These are phyloP conservation scores for Penicillium sclerotigenum DNA, from an alignment of 2,329 filamentous ascomycete genomes.

Conservation along the genomic window DNA sequence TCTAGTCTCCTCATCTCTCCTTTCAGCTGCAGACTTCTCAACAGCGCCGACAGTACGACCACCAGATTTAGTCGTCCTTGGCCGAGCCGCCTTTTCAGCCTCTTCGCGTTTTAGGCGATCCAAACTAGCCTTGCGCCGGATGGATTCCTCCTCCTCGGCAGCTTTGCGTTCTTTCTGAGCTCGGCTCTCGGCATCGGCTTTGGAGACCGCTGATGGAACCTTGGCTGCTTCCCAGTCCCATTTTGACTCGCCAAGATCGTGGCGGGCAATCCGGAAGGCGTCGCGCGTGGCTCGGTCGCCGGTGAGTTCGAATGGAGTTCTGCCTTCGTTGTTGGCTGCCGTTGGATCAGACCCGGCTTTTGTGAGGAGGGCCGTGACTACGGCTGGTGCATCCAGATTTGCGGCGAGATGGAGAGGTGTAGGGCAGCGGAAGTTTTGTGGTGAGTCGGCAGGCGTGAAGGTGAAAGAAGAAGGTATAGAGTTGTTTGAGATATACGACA, in stretches of 20 bases:
- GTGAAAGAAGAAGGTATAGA: slow-evolving; percentile 66
- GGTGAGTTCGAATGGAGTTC: slow-evolving; percentile 79
- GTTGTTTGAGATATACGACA: slow-evolving; percentile 80
- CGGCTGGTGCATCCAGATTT: slow-evolving; percentile 70
- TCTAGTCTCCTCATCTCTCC: slow-evolving; percentile 75
- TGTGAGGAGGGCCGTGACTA: slow-evolving; percentile 72
- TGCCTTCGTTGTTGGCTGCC: slow-evolving; percentile 68
- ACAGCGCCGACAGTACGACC: slow-evolving; percentile 57
- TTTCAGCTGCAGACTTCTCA: slow-evolving; percentile 74
- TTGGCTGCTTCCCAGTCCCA: slow-evolving; percentile 77
- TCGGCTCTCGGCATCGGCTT: slow-evolving; percentile 67
- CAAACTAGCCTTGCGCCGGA: slow-evolving; percentile 70
- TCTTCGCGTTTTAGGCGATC: slow-evolving; percentile 68
- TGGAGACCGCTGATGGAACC: slow-evolving; percentile 69
- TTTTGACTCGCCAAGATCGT: slow-evolving; percentile 70
- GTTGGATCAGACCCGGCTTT: slow-evolving; percentile 75
- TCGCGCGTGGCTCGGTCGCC: slow-evolving; percentile 84
- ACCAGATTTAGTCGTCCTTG: slow-evolving; percentile 52
- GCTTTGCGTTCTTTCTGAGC: slow-evolving; percentile 68
- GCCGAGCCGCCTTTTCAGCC: slow-evolving; percentile 33
- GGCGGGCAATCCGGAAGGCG: slow-evolving; percentile 83
- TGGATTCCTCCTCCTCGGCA: slow-evolving; percentile 64
- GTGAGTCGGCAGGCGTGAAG: slow-evolving; percentile 66
- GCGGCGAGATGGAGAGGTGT: slow-evolving; percentile 84
- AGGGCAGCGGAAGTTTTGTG: slow-evolving; percentile 73